These are phyloP conservation scores for Ogataea degrootiae DNA, from an alignment of 805 yeast species.

Conservation along the genomic window DNA sequence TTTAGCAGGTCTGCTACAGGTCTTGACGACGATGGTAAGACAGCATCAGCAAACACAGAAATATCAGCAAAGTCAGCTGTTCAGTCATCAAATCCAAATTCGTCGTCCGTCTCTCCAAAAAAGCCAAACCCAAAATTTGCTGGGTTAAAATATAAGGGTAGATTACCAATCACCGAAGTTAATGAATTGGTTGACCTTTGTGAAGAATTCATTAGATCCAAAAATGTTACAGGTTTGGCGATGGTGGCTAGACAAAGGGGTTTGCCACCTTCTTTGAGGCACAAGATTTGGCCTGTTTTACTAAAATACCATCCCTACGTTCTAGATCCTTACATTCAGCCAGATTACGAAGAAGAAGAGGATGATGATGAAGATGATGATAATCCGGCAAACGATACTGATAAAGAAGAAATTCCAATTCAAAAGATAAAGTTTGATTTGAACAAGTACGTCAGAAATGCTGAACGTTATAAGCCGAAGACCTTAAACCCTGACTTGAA, in stretches of 20 bases:
- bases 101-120: slow-evolving; percentile 7
- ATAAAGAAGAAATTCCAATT: slow-evolving; percentile 19
- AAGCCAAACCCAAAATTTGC: slow-evolving; percentile 12
- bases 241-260: slow-evolving; percentile 78
- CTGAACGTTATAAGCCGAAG: slow-evolving; percentile 32
- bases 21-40: no score
- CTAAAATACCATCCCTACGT: slow-evolving; percentile 84
- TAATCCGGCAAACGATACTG: slow-evolving; percentile 18
- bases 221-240: slow-evolving; percentile 73
- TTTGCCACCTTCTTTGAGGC: slow-evolving; percentile 75
- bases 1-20: no score
- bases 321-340: slow-evolving; percentile 63
- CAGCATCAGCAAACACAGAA: background rate
- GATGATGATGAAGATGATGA: slow-evolving; percentile 25
- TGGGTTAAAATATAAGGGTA: slow-evolving; percentile 28
- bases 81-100: background rate
- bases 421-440: slow-evolving; percentile 51
- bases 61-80: background rate
- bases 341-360: slow-evolving; percentile 44
- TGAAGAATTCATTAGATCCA: slow-evolving; percentile 47
- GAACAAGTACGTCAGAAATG: slow-evolving; percentile 51
- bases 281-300: slow-evolving; percentile 79
- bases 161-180: slow-evolving; percentile 40
- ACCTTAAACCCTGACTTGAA: slow-evolving; percentile 24
- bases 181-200: slow-evolving; percentile 52